These are phyloP conservation scores for Pseudogymnoascus sp. DNA, from an alignment of 2,329 filamentous ascomycete genomes.

Conservation along the genomic window DNA sequence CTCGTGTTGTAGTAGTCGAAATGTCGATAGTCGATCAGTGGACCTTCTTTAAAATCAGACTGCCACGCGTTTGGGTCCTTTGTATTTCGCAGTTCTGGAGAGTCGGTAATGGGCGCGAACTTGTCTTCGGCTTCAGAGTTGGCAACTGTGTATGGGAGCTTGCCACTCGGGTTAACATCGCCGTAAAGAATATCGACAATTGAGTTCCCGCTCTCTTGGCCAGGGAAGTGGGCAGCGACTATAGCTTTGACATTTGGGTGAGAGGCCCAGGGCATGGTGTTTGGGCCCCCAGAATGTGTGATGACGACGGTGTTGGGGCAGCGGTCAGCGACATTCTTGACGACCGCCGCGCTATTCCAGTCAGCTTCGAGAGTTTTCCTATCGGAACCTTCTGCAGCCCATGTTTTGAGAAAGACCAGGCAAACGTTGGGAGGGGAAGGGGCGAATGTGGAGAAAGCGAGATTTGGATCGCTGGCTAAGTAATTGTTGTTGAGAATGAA, in stretches of 20 bases:
- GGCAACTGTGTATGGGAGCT: conserved; percentile 47
- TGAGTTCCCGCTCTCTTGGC: conserved; percentile 52
- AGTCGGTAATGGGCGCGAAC: conserved; percentile 45
- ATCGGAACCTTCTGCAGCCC: conserved; percentile 45
- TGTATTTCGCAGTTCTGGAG: conserved; percentile 32
- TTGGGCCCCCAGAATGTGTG: conserved; percentile 56
- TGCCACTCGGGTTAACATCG: conserved; percentile 42
- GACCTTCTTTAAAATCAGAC: conserved; percentile 64
- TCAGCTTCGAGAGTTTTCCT: conserved; percentile 15
- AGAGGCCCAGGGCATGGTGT: conserved; percentile 51
- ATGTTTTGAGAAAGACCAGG: conserved; percentile 59
- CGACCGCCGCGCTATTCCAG: conserved; percentile 16
- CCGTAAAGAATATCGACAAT: conserved; percentile 55
- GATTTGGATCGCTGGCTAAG: neutral
- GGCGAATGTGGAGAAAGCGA: conserved; percentile 10
- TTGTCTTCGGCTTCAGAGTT: conserved; percentile 35
- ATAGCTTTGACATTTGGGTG: conserved; percentile 53
- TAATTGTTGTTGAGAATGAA: conserved; percentile 14
- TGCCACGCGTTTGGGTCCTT: conserved; percentile 28
- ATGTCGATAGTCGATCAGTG: conserved; percentile 70
- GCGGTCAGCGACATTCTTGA: conserved; percentile 38
- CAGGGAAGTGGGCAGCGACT: conserved; percentile 49
- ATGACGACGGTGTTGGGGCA: conserved; percentile 55
- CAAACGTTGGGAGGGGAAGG: conserved; percentile 20
- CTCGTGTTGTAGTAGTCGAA: conserved; percentile 53